Conservation (phyloP, 441 rosid genomes). For the Hura crepitans region DNA sequence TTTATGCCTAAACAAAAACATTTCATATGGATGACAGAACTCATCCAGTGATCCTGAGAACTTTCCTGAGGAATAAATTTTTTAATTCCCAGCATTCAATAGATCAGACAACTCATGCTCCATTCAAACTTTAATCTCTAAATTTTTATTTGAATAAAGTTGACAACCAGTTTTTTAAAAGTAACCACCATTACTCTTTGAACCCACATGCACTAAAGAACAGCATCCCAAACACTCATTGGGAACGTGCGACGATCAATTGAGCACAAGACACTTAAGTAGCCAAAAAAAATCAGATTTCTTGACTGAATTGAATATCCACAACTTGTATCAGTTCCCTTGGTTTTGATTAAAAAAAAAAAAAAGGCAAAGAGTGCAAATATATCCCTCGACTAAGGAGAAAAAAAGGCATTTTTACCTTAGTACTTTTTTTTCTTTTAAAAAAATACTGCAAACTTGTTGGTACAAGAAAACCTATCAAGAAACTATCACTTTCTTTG, state of each 20-base stretch:
- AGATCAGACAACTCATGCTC: conserved; percentile 34
- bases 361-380: too few species aligned
- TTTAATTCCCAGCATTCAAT: conserved; percentile 27
- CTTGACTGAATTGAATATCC: not conserved
- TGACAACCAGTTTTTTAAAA: conserved; percentile 11
- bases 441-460: too few species aligned
- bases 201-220: conserved; percentile 9
- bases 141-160: not conserved
- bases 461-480: not conserved
- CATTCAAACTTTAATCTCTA: conserved; percentile 23
- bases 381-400: too few species aligned
- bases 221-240: not conserved
- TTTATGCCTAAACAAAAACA: conserved; percentile 21
- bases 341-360: too few species aligned
- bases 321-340: too few species aligned
- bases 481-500: not conserved
- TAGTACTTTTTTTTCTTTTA: too few species aligned
- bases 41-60: conserved; percentile 15
- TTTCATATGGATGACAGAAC: conserved; percentile 17
- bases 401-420: too few species aligned
- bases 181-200: conserved; percentile 5
- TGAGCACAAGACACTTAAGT: conserved; percentile 1
- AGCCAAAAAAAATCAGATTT: not conserved
- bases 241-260: not conserved
- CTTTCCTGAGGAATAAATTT: conserved; percentile 13